Percentiles rank a stretch among this genome's conserved stretches.
These are phyloP conservation scores for Solanum neorickii DNA, from an alignment of 257 asterid species.

Conservation along the genomic window DNA sequence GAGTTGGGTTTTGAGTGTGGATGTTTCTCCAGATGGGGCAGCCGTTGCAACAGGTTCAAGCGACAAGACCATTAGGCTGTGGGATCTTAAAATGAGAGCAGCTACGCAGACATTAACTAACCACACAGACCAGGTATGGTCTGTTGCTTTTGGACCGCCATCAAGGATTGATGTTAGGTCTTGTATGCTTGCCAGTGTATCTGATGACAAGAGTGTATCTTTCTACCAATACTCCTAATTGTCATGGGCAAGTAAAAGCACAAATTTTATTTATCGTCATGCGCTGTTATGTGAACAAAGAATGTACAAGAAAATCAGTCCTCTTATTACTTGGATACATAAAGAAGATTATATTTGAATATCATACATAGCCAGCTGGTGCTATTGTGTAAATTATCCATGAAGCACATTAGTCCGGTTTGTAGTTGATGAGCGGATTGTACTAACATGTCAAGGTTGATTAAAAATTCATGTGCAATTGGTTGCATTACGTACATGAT, in stretches of 20 bases:
- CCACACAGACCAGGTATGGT: constrained; percentile 91
- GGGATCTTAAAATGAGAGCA: constrained; percentile 94
- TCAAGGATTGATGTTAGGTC: constrained; percentile 40
- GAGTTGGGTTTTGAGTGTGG: constrained; percentile 89
- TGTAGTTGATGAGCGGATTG: not conserved
- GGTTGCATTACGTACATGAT: not conserved
- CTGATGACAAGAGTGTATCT: constrained; percentile 78
- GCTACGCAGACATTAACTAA: constrained; percentile 74
- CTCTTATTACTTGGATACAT: not conserved
- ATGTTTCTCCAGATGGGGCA: constrained; percentile 73
- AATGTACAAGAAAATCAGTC: not conserved
- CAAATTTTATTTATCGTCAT: not conserved
- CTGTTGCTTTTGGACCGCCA: constrained; percentile 81
- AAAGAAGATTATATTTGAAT: not conserved
- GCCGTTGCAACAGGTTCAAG: constrained; percentile 89
- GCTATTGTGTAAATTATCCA: not conserved
- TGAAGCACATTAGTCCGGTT: not conserved
- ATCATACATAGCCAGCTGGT: not conserved
- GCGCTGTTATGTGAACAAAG: not conserved
- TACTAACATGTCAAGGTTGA: not conserved
- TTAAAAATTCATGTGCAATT: not conserved
- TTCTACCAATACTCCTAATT: constrained; percentile 58
- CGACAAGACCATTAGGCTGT: constrained; percentile 65
- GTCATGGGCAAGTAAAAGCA: not conserved
- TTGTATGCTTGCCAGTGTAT: constrained; percentile 79